These are phyloP conservation scores for Incumbomyces lentus DNA, from an alignment of 2,329 filamentous ascomycete genomes.

Conservation along the genomic window DNA sequence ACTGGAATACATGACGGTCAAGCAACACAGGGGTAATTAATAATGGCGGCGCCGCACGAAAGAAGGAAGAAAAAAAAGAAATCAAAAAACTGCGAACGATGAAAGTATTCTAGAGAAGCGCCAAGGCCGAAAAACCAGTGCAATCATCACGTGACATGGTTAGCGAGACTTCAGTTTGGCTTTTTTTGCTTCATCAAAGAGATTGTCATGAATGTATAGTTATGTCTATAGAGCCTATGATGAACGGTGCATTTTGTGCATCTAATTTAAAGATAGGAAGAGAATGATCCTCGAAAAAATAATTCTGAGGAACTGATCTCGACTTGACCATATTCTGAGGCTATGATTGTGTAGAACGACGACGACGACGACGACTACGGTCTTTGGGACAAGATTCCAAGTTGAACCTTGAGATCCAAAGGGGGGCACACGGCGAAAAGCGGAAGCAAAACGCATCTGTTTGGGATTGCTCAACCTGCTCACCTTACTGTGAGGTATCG, in stretches of 20 bases:
- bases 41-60: conserved; percentile 72
- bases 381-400: not conserved
- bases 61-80: conserved; percentile 40
- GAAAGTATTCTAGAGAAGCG: not conserved
- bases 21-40: conserved; percentile 67
- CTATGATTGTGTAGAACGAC: conserved; percentile 20
- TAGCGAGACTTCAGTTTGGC: conserved; percentile 9
- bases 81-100: not conserved
- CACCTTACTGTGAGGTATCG: too few species aligned
- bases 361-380: too few species aligned
- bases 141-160: not conserved
- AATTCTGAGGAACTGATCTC: conserved; percentile 30
- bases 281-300: conserved; percentile 31
- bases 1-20: conserved; percentile 45
- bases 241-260: conserved; percentile 28
- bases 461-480: too few species aligned
- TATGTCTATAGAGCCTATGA: conserved; percentile 29
- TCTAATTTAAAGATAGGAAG: conserved; percentile 38
- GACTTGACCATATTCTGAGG: conserved; percentile 32
- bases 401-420: too few species aligned
- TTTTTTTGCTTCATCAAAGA: not conserved
- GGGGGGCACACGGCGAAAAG: too few species aligned
- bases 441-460: too few species aligned
- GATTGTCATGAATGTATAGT: not conserved
- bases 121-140: not conserved